These are phyloP conservation scores for Lecanicillium sp. DNA, from an alignment of 2,329 filamentous ascomycete genomes.

Conservation along the genomic window DNA sequence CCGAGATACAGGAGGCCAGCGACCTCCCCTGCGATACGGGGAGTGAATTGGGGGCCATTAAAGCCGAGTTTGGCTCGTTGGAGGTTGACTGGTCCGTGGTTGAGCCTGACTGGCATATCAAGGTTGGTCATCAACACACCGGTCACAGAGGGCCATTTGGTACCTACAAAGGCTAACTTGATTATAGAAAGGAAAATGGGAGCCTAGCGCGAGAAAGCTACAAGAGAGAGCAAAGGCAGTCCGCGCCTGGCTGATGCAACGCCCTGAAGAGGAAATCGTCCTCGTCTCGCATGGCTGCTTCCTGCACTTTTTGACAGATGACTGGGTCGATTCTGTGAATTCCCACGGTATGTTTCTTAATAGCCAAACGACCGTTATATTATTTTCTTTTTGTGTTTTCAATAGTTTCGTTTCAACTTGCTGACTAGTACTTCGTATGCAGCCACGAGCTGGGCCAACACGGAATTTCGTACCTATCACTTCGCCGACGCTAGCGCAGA, in stretches of 20 bases:
- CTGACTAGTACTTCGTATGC: no score
- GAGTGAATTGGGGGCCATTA: conserved; percentile 41
- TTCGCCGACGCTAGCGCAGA: conserved; percentile 40
- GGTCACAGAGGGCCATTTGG: conserved; percentile 13
- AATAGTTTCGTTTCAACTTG: no score
- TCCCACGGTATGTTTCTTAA: conserved; percentile 24
- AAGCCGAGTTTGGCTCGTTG: conserved; percentile 44
- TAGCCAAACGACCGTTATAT: no score
- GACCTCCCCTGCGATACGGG: conserved; percentile 66
- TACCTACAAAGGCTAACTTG: no score
- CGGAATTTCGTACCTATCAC: conserved; percentile 55
- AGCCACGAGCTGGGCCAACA: conserved; percentile 62
- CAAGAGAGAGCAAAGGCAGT: conserved; percentile 47
- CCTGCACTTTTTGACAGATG: conserved; percentile 69
- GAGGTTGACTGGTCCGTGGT: conserved; percentile 54
- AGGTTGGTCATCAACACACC: conserved; percentile 27
- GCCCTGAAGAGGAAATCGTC: conserved; percentile 51
- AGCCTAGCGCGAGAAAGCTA: conserved; percentile 36
- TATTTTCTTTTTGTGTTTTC: no score
- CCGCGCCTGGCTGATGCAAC: conserved; percentile 44
- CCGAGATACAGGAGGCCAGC: conserved; percentile 66
- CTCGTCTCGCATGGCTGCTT: conserved; percentile 72
- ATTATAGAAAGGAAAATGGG: conserved; percentile 23
- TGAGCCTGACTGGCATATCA: conserved; percentile 59
- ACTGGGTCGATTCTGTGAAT: conserved; percentile 52